A percentile compares a stretch with the other conserved stretches of the same genome.
These are phyloP conservation scores for Talaromyces sp. DNA, from an alignment of 2,329 filamentous ascomycete genomes.

Conservation along the genomic window DNA sequence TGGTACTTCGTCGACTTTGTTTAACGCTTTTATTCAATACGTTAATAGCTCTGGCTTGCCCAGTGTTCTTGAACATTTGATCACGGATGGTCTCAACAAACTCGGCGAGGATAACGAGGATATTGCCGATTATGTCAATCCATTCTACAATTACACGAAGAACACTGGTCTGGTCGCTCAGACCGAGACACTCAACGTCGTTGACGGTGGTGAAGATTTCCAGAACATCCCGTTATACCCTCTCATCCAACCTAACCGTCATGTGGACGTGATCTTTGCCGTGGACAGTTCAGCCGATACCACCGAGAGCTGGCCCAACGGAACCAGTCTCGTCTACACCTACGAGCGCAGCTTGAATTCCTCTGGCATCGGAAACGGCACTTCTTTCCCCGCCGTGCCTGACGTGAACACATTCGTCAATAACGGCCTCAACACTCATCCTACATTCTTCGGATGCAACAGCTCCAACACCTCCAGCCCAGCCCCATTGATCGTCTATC, in stretches of 20 bases:
- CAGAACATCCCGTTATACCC: constrained; percentile 80
- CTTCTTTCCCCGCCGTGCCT: constrained; percentile 69
- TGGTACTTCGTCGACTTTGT: constrained; percentile 80
- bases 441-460: constrained; percentile 79
- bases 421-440: constrained; percentile 68
- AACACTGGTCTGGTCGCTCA: constrained; percentile 58
- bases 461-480: constrained; percentile 59
- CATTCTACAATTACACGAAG: constrained; percentile 67
- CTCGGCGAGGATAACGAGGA: constrained; percentile 65
- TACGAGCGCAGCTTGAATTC: constrained; percentile 64
- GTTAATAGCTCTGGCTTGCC: constrained; percentile 58
- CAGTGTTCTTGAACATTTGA: constrained; percentile 51
- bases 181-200: constrained; percentile 61
- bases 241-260: constrained; percentile 68
- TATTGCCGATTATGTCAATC: constrained; percentile 76
- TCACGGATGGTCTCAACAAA: constrained; percentile 53
- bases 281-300: constrained; percentile 77
- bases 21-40: constrained; percentile 72
- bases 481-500: constrained; percentile 74
- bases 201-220: constrained; percentile 74
- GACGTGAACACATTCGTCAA: constrained; percentile 77
- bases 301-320: constrained; percentile 69
- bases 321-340: constrained; percentile 69
- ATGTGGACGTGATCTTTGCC: constrained; percentile 78
- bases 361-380: constrained; percentile 62